Conservation (phyloP, 2,329 filamentous ascomycete genomes). For the Fulvia fulva region DNA sequence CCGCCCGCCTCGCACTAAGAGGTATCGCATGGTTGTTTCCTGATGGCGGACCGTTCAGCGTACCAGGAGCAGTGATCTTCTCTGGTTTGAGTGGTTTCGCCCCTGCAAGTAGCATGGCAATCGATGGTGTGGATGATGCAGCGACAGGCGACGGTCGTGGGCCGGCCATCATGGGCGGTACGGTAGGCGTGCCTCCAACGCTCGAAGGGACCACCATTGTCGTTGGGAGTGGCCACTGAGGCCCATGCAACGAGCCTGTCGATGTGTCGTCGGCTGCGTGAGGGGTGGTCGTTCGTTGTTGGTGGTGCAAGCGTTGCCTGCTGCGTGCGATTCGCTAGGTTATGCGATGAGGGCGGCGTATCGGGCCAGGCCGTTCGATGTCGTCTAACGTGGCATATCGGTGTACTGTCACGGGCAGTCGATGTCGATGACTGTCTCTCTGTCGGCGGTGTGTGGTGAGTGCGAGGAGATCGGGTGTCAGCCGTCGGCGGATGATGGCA, state of each 20-base stretch:
- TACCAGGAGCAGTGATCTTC: constrained; percentile 25
- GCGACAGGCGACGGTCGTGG: constrained; percentile 17
- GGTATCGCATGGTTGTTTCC: constrained; percentile 47
- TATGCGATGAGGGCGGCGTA: background rate
- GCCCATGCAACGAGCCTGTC: constrained; percentile 3
- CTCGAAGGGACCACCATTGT: constrained; percentile 31
- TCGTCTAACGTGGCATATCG: background rate
- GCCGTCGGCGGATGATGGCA: background rate
- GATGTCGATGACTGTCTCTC: background rate
- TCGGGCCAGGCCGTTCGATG: background rate
- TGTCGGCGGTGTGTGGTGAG: background rate
- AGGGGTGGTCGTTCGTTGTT: background rate
- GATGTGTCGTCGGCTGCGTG: background rate
- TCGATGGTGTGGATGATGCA: constrained; percentile 12
- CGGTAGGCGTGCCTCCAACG: constrained; percentile 17
- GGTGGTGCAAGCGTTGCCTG: constrained; percentile 7
- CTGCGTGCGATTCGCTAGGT: constrained; percentile 3
- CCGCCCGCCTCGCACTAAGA: constrained; percentile 60
- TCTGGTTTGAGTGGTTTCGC: constrained; percentile 18
- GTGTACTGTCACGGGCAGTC: background rate
- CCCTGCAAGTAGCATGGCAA: background rate
- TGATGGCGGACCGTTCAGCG: constrained; percentile 36
- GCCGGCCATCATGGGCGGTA: background rate
- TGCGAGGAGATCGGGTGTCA: background rate
- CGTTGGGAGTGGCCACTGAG: constrained; percentile 7